A percentile compares a stretch with the other conserved stretches of the same genome.
phyloP scores from a whole-genome alignment of 2,329 filamentous ascomycete genomes.

The Parastagonospora nodorum region DNA sequence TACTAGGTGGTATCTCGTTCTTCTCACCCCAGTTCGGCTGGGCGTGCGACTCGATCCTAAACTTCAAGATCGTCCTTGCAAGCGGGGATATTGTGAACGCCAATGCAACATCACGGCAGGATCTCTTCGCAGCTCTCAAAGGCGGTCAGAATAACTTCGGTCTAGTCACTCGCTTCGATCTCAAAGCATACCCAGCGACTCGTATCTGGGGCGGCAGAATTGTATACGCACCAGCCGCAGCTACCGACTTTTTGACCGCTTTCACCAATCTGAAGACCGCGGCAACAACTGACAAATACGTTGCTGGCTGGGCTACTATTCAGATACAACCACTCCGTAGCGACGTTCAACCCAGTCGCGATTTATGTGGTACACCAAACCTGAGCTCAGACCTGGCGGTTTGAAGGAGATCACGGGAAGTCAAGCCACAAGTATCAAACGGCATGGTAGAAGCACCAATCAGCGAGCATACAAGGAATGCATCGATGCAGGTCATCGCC shows the following conservation, averaged over 20 bases:
- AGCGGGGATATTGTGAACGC: conserved; percentile 42
- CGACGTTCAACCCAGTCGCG: conserved; percentile 17
- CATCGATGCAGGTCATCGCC: conserved; percentile 18
- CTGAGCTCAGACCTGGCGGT: conserved; percentile 19
- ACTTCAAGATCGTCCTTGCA: conserved; percentile 44
- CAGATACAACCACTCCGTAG: conserved; percentile 25
- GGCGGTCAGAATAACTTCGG: conserved; percentile 53
- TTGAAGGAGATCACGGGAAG: conserved; percentile 14
- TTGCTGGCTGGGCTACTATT: conserved; percentile 30
- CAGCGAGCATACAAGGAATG: conserved; percentile 27
- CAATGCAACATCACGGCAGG: conserved; percentile 37
- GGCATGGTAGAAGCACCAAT: conserved; percentile 20
- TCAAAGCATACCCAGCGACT: conserved; percentile 30
- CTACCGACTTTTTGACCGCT: conserved; percentile 15
- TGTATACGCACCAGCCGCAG: conserved; percentile 18
- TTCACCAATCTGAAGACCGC: conserved; percentile 26
- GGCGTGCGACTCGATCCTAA: conserved; percentile 28
- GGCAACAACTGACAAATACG: conserved; percentile 24
- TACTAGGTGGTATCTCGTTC: conserved; percentile 15
- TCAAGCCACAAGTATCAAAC: conserved; percentile 21
- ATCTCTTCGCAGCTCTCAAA: conserved; percentile 50
- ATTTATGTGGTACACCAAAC: conserved; percentile 33
- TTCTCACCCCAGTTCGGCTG: conserved; percentile 16
- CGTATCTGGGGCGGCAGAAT: conserved; percentile 24
- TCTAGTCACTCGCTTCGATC: conserved; percentile 49